Evolutionary conservation across 2,329 filamentous ascomycete species (phyloP).

Genomic region (Rutstroemia sp.): DNA sequence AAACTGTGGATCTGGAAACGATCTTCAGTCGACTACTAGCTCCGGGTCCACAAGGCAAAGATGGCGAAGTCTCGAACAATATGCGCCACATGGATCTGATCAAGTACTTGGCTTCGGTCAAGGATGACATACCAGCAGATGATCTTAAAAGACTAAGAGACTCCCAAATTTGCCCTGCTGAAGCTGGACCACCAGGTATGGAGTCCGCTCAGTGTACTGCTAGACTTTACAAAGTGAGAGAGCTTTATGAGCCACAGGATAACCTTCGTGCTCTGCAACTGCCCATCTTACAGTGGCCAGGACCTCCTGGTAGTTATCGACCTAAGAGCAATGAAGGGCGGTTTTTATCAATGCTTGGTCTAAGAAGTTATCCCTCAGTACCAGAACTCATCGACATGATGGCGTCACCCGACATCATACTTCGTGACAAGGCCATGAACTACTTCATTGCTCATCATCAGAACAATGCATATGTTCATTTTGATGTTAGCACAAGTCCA

Average conservation of each 20-base stretch:
- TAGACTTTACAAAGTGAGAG: slow-evolving; percentile 62
- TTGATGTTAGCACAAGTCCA: slow-evolving; percentile 47
- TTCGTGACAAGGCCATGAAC: slow-evolving; percentile 63
- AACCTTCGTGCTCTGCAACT: slow-evolving; percentile 61
- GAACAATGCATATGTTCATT: slow-evolving; percentile 64
- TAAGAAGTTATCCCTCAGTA: slow-evolving; percentile 64
- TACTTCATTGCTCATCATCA: slow-evolving; percentile 81
- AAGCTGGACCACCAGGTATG: slow-evolving; percentile 49
- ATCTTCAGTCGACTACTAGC: slow-evolving; percentile 83
- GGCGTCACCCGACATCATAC: slow-evolving; percentile 46
- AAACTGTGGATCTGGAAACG: slow-evolving; percentile 89
- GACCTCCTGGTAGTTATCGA: slow-evolving; percentile 52
- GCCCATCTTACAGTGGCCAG: slow-evolving; percentile 78
- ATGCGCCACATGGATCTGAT: slow-evolving; percentile 95
- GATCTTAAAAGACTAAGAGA: slow-evolving; percentile 74
- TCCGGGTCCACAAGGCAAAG: slow-evolving; percentile 42
- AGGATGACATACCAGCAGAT: slow-evolving; percentile 74
- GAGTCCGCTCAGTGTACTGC: slow-evolving; percentile 45
- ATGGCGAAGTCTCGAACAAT: slow-evolving; percentile 41
- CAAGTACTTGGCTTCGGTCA: slow-evolving; percentile 86
- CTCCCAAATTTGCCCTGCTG: slow-evolving; percentile 76
- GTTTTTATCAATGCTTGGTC: slow-evolving; percentile 66
- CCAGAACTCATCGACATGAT: slow-evolving; percentile 74
- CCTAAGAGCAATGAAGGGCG: slow-evolving; percentile 61
- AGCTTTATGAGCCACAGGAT: slow-evolving; percentile 75